Conservation (phyloP, 768 basidiomycete genomes). For the Lactarius evosmus region DNA sequence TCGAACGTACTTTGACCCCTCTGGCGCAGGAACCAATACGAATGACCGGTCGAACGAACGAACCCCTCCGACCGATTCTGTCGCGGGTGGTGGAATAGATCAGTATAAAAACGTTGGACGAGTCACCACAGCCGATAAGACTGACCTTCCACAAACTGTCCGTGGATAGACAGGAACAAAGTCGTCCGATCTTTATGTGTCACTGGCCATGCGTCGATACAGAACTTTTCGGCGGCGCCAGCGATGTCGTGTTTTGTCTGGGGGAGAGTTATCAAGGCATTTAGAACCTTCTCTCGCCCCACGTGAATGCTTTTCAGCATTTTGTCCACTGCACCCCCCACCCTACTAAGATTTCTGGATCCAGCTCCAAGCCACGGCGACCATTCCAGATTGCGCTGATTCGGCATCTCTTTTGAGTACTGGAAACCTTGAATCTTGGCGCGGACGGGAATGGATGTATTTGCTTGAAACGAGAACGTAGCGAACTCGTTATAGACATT, state of each 20-base stretch:
- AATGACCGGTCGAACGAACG: conserved; percentile 95
- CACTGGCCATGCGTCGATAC: conserved; percentile 82
- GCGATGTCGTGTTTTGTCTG: conserved; percentile 78
- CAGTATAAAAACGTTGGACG: background rate
- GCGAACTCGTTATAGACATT: conserved; percentile 79
- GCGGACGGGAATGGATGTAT: conserved; percentile 77
- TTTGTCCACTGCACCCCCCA: conserved; percentile 60
- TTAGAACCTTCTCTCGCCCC: conserved; percentile 61
- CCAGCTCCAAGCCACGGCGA: conserved; percentile 56
- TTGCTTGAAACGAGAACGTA: conserved; percentile 89
- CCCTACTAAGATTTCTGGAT: conserved; percentile 74
- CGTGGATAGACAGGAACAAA: conserved; percentile 74
- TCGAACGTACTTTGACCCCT: conserved; percentile 73
- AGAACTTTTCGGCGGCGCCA: conserved; percentile 77
- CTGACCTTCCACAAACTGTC: conserved; percentile 88
- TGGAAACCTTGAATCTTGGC: conserved; percentile 72
- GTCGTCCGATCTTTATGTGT: conserved; percentile 53
- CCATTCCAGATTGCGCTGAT: conserved; percentile 85
- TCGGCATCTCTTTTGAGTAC: conserved; percentile 60
- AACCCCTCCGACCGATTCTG: conserved; percentile 71
- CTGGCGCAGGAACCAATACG: conserved; percentile 74
- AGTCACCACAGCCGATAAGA: conserved; percentile 20
- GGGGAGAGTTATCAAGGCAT: conserved; percentile 63
- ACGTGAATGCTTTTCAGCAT: conserved; percentile 65
- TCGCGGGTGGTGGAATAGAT: background rate